Base-by-base conservation (phyloP, 768 basidiomycete species). In the Coprinopsis strossmayeri region DNA sequence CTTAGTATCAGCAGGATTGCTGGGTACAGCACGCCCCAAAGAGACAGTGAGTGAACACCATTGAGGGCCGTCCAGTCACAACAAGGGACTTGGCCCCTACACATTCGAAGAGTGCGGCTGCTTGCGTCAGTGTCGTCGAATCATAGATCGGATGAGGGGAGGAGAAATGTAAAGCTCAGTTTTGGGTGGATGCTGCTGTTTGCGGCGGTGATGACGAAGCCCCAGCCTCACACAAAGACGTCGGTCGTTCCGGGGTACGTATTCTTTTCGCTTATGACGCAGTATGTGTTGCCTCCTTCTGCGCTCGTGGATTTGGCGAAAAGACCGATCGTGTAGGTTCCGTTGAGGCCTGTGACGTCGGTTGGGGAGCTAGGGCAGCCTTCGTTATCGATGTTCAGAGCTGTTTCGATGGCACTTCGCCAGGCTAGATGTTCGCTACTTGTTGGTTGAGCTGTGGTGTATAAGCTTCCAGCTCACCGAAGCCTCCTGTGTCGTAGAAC, bases 81-180 rank as follows among this genome's bases (percentile, higher is more conserved):
- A 46, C 23, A 25, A 51, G 18, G 17, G 45, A 46, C 50, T 51
- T 51, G 15, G 32, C 50, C 4, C 34, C 45, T 5, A 46, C 45
- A 12, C 34, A 27, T 42, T 32, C 21, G 35, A 51, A 40, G 11
- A 51, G 15, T 12, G 45, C 37, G n/a, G 45, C 18, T 11, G 50
- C 50, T 18, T 46, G 45, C 5, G 26, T 30, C 11, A 37, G 25
- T 5, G 45, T 46, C 9, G 25, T 38, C 30, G 15, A 13, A 25
- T 46, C 50, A 38, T 46, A 39, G 1, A 40, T 15, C 3, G 45
- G 50, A 20, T 51, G 45, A n/a, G 50, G 50, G 13, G 45, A 34
- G 5, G 35, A 46, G 45, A 51, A 46, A 24, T 51, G 50, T n/a
- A 51, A 37, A 17, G 50, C 34, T 34, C 35, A n/a, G n/a, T n/a